Base-by-base conservation (phyloP, 106 monocot genomes). In the Dendrobium catenatum region DNA sequence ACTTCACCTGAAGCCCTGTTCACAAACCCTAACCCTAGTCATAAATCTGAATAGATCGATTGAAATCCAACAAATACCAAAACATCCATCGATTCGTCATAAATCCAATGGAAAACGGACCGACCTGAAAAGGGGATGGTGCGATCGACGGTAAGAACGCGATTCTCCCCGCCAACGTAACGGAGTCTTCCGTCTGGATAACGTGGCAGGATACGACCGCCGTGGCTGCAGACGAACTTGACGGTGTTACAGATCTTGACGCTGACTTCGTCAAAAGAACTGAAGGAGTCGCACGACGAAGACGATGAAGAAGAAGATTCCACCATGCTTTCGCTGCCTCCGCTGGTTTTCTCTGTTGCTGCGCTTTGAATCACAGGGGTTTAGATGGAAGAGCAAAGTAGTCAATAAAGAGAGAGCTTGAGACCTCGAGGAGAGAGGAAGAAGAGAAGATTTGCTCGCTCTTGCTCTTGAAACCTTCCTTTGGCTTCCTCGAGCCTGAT, bases 221-320 rank as follows among this genome's bases (percentile, higher is more conserved):
- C 90, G 77, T 79, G 88, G 77, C 88, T 88, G 84, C 88, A 90
- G 64, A 90, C 81, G 19, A 90, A 54, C 82, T 85, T 87, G n/a
- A 87, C n/a, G 4, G 82, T 22, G 6, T 17, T 9, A 49, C 33
- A 48, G 48, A 49, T 58, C 56, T 78, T 78, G 2, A 33, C 51
- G 9, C 56, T 20, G 1, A 31, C 51, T 37, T 19, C 75, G 67
- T 76, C 51, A 18, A n/a, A 51, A 40, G 42, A 33, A 44, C 41
- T 61, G 59, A 75, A 42, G 42, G 81, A 81, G 31, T 5, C 81
- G 55, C 49, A 24, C 9, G 81, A 81, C 18, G 56, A 26, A 48
- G 81, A 74, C 1, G 81, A 75, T 2, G 81, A 59, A 22, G 81
- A 76, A n/a, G 81, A 81, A 31, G 56, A 3, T 19, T 0, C 48